Evolutionary conservation across 164 flowering plant species (phyloP).

Genomic region (Nymphaea colorata): DNA sequence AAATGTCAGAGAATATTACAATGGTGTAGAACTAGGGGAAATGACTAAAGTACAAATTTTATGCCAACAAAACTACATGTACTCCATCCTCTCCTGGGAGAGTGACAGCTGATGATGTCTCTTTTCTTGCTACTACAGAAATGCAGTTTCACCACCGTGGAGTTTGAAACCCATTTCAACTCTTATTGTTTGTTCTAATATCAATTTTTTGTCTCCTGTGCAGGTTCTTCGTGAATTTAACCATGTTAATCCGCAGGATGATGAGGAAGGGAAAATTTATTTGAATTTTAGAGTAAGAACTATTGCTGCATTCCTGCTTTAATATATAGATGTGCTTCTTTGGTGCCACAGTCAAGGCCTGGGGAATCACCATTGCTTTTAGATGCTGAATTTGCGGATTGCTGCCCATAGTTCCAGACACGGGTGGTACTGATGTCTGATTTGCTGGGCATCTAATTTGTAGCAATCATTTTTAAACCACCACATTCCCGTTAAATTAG

Average conservation of each 20-base stretch:
- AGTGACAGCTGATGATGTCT: too few species aligned
- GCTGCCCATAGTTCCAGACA: neutral
- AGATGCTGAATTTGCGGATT: too few species aligned
- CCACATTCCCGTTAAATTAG: neutral
- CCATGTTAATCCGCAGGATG: conserved; percentile 96
- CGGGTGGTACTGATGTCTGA: neutral
- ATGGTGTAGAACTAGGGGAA: too few species aligned
- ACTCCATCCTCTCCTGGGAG: too few species aligned
- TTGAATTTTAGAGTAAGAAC: conserved; percentile 57
- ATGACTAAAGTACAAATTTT: too few species aligned
- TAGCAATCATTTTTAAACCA: neutral
- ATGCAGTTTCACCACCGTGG: too few species aligned
- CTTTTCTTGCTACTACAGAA: too few species aligned
- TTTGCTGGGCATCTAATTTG: neutral
- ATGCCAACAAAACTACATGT: too few species aligned
- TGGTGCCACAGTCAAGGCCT: neutral
- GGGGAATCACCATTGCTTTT: neutral
- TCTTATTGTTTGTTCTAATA: too few species aligned
- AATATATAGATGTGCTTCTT: neutral
- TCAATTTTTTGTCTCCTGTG: too few species aligned
- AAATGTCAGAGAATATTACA: too few species aligned
- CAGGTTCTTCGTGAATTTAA: conserved; percentile 96
- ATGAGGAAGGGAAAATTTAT: conserved; percentile 89
- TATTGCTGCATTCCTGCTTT: neutral
- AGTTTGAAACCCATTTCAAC: too few species aligned